Conservation (phyloP, 495 filamentous ascomycete species). For the Penicillium desertorum region DNA sequence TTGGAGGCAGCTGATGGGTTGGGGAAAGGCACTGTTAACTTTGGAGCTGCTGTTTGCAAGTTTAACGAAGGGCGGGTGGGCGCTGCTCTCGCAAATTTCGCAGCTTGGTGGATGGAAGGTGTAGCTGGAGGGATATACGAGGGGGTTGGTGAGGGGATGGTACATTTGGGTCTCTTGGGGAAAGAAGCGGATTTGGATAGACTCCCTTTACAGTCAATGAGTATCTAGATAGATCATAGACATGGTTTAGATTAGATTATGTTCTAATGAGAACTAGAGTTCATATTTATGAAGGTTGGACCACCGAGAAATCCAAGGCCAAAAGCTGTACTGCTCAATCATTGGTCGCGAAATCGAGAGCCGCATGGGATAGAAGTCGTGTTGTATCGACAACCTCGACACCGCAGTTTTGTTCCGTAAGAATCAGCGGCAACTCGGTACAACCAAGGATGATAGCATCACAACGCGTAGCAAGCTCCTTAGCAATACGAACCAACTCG, state of each 20-base stretch:
- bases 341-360: slow-evolving; percentile 7
- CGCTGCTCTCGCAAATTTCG: slow-evolving; percentile 47
- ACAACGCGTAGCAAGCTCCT: slow-evolving; percentile 8
- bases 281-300: slow-evolving; percentile 3
- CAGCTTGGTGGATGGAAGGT: slow-evolving; percentile 57
- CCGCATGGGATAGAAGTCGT: slow-evolving; percentile 7
- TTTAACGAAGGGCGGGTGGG: slow-evolving; percentile 60
- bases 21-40: slow-evolving; percentile 49
- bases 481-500: slow-evolving; percentile 5
- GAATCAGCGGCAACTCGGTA: slow-evolving; percentile 13
- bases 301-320: background rate
- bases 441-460: slow-evolving; percentile 14
- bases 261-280: background rate
- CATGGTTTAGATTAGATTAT: slow-evolving; percentile 4
- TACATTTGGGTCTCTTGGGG: slow-evolving; percentile 41
- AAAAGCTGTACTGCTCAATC: background rate
- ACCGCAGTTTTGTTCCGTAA: slow-evolving; percentile 9
- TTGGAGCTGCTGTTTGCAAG: slow-evolving; percentile 50
- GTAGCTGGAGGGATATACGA: slow-evolving; percentile 64
- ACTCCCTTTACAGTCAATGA: slow-evolving; percentile 11
- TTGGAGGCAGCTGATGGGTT: slow-evolving; percentile 53
- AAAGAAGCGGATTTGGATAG: slow-evolving; percentile 30
- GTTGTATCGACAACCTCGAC: slow-evolving; percentile 16
- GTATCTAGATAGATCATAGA: slow-evolving; percentile 13
- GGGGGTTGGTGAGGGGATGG: slow-evolving; percentile 61